Evolutionary conservation across 345 rosid genomes (phyloP).

Genomic region (Geranium brycei): DNA sequence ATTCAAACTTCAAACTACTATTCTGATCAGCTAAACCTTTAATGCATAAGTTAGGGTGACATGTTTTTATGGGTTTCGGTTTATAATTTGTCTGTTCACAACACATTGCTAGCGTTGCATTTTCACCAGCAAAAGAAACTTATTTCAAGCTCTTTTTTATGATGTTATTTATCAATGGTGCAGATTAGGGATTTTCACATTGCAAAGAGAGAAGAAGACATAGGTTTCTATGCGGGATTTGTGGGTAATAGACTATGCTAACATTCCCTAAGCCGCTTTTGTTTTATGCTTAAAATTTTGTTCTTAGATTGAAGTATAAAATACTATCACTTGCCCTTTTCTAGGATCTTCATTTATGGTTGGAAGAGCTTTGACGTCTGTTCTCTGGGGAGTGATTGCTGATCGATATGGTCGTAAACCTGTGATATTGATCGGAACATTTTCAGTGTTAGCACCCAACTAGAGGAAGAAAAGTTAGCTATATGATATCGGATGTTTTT

Average conservation of each 20-base stretch:
- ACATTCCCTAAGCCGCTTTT: neutral
- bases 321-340: neutral
- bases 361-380: constrained; percentile 19
- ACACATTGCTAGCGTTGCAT: neutral
- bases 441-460: constrained; percentile 12
- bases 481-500: neutral
- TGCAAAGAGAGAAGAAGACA: constrained; percentile 18
- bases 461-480: neutral
- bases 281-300: neutral
- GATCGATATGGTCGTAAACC: constrained; percentile 19
- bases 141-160: neutral
- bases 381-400: constrained; percentile 16
- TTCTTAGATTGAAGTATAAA: neutral
- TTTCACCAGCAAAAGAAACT: neutral
- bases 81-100: neutral
- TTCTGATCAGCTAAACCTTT: too few relatives aligned
- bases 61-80: too few relatives aligned
- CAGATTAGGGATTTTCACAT: constrained; percentile 18
- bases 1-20: neutral
- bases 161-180: neutral
- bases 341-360: constrained; percentile 20
- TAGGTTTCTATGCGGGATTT: constrained; percentile 20
- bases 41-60: too few relatives aligned
- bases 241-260: constrained; percentile 6
- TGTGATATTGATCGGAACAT: constrained; percentile 16